phyloP scores from a whole-genome alignment of 108 stramenopile genomes.

The Cyclotella sp. region DNA sequence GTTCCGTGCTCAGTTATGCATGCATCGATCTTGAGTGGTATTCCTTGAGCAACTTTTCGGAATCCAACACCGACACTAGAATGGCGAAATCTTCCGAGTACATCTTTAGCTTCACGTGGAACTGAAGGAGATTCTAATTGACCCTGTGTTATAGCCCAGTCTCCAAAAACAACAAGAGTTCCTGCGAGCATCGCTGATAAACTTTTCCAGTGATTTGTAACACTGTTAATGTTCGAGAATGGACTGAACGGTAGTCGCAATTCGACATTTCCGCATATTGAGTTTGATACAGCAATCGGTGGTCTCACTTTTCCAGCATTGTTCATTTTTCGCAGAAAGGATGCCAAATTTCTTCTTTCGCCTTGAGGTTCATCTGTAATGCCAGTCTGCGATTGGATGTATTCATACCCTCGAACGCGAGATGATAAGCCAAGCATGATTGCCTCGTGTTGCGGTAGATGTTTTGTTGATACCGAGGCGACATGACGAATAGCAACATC shows the following conservation, averaged over 20 bases:
- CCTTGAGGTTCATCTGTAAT: not conserved
- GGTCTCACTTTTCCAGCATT: conserved; percentile 16
- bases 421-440: conserved; percentile 67
- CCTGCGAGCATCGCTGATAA: conserved; percentile 30
- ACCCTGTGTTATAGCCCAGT: conserved; percentile 64
- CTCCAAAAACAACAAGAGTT: conserved; percentile 72
- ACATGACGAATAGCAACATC: conserved; percentile 72
- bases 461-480: conserved; percentile 58
- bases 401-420: conserved; percentile 70
- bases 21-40: conserved; percentile 81
- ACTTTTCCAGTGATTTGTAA: not conserved
- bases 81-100: conserved; percentile 36
- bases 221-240: conserved; percentile 20
- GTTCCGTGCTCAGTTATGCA: conserved; percentile 72
- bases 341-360: conserved; percentile 6
- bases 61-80: conserved; percentile 81
- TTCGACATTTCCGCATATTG: conserved; percentile 75
- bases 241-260: conserved; percentile 70
- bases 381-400: conserved; percentile 21
- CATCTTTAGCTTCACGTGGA: conserved; percentile 13
- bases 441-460: conserved; percentile 82
- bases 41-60: conserved; percentile 76
- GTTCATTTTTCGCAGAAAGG: conserved; percentile 12
- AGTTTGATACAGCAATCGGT: conserved; percentile 48
- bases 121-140: conserved; percentile 27